Evolutionary conservation across 116 monocot genomes (phyloP).

Genomic region (Zostera marina): DNA sequence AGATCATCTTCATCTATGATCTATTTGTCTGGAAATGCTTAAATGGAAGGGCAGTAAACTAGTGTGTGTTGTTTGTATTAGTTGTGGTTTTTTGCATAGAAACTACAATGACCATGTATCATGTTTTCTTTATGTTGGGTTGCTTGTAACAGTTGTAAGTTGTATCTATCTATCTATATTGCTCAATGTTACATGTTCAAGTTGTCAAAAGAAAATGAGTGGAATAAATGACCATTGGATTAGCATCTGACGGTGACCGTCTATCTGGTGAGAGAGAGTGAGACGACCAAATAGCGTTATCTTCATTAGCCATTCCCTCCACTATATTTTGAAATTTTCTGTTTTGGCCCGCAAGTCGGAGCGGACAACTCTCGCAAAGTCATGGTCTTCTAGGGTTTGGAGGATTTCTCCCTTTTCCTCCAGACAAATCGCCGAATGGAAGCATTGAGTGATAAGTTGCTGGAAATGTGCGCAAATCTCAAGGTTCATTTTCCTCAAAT

Average conservation of each 20-base stretch:
- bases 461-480: background rate
- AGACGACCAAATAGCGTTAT: too few species aligned
- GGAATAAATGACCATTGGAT: too few species aligned
- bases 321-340: too few species aligned
- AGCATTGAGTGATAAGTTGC: background rate
- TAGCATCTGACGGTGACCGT: too few species aligned
- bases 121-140: background rate
- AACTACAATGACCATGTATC: slow-evolving; percentile 4
- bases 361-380: background rate
- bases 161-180: too few species aligned
- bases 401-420: background rate
- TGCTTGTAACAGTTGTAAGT: background rate
- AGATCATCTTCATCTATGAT: background rate
- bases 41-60: background rate
- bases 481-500: background rate
- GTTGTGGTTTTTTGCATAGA: slow-evolving; percentile 6
- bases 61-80: background rate
- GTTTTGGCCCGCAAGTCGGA: background rate
- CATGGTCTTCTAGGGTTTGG: background rate
- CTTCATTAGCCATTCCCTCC: too few species aligned
- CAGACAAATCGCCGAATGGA: background rate
- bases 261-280: too few species aligned
- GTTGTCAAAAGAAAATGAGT: too few species aligned
- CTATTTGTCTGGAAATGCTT: background rate
- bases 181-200: too few species aligned